Evolutionary conservation across 345 rosid species (phyloP).

Genomic region (Murraya koenigii): DNA sequence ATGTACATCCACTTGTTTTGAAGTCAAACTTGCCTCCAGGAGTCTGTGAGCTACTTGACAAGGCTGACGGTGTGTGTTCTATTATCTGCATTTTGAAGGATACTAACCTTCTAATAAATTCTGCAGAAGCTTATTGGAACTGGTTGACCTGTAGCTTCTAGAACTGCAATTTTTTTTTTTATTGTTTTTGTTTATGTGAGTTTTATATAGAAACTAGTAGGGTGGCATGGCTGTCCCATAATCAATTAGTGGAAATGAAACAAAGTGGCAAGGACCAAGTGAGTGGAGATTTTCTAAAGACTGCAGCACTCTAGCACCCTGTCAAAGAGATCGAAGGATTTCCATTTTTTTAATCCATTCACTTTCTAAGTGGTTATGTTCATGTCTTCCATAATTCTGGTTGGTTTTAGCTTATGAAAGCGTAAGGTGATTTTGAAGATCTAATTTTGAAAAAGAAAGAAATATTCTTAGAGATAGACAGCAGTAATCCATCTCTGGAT

Average conservation of each 20-base stretch:
- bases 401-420: background rate
- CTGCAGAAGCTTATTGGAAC: background rate
- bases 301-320: background rate
- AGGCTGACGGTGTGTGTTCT: slow-evolving; percentile 52
- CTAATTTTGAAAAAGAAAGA: background rate
- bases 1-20: slow-evolving; percentile 54
- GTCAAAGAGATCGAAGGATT: background rate
- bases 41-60: slow-evolving; percentile 52
- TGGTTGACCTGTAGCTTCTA: background rate
- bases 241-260: background rate
- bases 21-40: slow-evolving; percentile 41
- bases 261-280: background rate
- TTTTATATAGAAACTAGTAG: background rate
- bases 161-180: background rate
- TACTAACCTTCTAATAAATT: background rate
- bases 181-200: background rate
- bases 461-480: background rate
- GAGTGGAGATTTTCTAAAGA: background rate
- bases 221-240: background rate
- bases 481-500: background rate
- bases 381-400: background rate
- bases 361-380: background rate
- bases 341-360: background rate
- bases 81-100: background rate
- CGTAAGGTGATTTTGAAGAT: background rate